Base-by-base conservation (phyloP, 257 asterid species). In the Craterostigma plantagineum region DNA sequence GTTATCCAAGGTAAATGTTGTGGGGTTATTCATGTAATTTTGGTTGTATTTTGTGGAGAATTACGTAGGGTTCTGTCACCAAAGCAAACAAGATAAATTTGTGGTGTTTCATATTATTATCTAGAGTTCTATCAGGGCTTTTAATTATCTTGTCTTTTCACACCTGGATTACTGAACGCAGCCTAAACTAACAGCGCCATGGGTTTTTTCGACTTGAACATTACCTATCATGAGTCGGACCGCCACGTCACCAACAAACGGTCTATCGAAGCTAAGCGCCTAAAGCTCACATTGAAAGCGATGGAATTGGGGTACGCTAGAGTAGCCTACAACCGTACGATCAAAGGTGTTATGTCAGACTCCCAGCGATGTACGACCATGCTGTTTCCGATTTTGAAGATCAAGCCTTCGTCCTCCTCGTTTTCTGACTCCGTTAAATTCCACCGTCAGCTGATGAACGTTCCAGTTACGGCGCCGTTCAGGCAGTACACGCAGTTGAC, bases 241-340 rank as follows among this genome's bases (percentile, higher is more conserved):
- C 77, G 82, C 59, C 63, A 62, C 30, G 60, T 49, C 63, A 54
- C 58, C 51, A 68, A 72, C 46, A 81, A 65, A 50, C 48, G 77
- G 47, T 49, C 72, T 56, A 52, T 63, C 3, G 70, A 75, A 60
- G 41, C 85, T 42, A 66, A 60, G 51, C 91, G 94, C 40, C 66
- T 83, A 39, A 83, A 79, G 67, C 79, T 79, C 53, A 60, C 59
- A 10, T 45, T 75, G 39, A 79, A 74, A 60, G 75, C 83, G 51
- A 69, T 82, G 63, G 95, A 77, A 52, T 69, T 87, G 9, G 98
- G 98, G 34, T 87, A 71, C 75, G 63, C 86, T 4, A 95, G 83
- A 38, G 66, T 76, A 3, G 91, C 95, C 47, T 79, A 69, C 79
- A 90, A 77, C 57, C 86, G 91, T 42, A 69, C 66, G 13, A 52